Percentiles rank a stretch among this genome's conserved stretches.
Conservation (phyloP, 108 stramenopile species). For the Nannochloropsis salina region DNA sequence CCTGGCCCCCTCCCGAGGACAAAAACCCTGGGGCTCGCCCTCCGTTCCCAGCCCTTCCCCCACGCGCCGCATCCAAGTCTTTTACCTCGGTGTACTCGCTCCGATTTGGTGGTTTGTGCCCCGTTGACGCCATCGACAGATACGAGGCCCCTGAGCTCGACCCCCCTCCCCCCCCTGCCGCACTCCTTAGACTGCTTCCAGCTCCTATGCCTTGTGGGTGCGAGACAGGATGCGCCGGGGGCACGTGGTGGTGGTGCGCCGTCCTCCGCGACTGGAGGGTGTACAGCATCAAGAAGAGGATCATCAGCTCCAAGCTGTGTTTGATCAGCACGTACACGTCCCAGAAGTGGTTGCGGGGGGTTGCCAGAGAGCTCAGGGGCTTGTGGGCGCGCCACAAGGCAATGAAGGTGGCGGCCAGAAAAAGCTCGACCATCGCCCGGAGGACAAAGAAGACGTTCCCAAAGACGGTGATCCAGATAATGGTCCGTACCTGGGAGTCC, state of each 20-base stretch:
- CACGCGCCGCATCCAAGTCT: neutral
- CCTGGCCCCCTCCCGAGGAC: too few relatives aligned
- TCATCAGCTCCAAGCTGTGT: conserved; percentile 73
- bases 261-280: conserved; percentile 27
- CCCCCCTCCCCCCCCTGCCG: neutral
- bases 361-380: conserved; percentile 51
- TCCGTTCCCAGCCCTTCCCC: neutral
- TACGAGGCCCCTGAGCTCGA: neutral
- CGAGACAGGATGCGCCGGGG: too few relatives aligned
- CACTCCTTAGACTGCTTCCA: neutral
- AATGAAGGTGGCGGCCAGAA: conserved; percentile 64
- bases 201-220: neutral
- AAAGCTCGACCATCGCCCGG: conserved; percentile 72
- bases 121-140: neutral
- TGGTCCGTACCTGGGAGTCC: conserved; percentile 83
- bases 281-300: conserved; percentile 69
- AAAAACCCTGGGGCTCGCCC: too few relatives aligned
- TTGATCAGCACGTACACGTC: conserved; percentile 78
- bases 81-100: neutral
- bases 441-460: conserved; percentile 90
- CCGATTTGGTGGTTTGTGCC: neutral
- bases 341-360: conserved; percentile 57
- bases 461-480: conserved; percentile 88
- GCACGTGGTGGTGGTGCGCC: neutral
- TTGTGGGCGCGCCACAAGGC: conserved; percentile 68